Evolutionary conservation across 306 rosid genomes (phyloP).

Genomic region (Glycyrrhiza uralensis): DNA sequence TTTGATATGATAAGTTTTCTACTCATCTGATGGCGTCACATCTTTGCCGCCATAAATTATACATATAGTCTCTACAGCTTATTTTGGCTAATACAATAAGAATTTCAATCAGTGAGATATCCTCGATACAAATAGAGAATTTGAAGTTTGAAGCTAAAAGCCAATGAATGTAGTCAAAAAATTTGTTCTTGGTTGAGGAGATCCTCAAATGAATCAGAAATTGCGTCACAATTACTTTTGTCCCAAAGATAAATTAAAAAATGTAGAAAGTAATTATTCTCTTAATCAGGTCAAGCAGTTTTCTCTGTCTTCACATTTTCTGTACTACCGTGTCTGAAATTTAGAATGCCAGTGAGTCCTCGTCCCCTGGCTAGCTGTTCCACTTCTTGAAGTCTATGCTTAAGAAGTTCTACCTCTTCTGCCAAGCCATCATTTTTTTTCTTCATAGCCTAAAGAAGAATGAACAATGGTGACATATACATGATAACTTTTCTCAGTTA

Average conservation of each 20-base stretch:
- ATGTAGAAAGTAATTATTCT: constrained; percentile 15
- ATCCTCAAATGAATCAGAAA: constrained; percentile 23
- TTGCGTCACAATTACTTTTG: constrained; percentile 9
- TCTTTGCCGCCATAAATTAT: background rate
- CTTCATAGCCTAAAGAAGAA: constrained; percentile 57
- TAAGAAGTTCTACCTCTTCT: constrained; percentile 58
- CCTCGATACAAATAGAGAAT: background rate
- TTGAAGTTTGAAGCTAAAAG: background rate
- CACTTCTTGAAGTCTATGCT: constrained; percentile 61
- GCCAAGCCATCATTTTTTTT: constrained; percentile 57
- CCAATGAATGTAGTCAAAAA: constrained; percentile 27
- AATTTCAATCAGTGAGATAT: constrained; percentile 9
- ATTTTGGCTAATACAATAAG: constrained; percentile 9
- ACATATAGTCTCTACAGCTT: constrained; percentile 19
- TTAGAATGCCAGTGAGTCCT: constrained; percentile 69
- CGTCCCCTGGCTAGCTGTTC: constrained; percentile 66
- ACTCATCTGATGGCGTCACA: background rate
- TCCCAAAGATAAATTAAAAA: constrained; percentile 8
- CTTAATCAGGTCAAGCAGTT: constrained; percentile 51
- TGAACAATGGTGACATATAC: background rate
- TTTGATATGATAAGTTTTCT: constrained; percentile 8
- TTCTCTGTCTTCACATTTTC: constrained; percentile 49
- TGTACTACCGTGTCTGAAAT: constrained; percentile 37
- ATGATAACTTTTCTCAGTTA: constrained; percentile 16
- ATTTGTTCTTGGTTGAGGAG: background rate